Evolutionary conservation across 2,329 filamentous ascomycete genomes (phyloP), one percentile per base, ranked within the genome.

Genomic region (Ophiosphaerella herpotricha): DNA sequence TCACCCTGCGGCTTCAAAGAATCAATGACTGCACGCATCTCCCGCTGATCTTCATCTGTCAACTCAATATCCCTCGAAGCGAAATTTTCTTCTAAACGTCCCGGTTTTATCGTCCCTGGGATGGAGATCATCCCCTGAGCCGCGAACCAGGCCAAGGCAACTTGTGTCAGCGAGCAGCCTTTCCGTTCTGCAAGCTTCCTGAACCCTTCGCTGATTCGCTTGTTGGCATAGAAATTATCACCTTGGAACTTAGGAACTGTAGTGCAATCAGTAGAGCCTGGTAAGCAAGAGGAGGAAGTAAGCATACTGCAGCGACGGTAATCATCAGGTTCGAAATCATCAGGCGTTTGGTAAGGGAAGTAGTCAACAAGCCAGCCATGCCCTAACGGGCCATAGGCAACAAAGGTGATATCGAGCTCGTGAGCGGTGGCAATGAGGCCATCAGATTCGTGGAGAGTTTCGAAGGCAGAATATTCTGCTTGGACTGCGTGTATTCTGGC

Each of bases 111-210:
- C 26, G 65, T 68, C 3, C 81, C 81, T 0, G 80, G 80, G 47
- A 82, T 87, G 0, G 85, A 81, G 59, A 89, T 78, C 72, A 58
- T 67, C 2, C 76, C 64, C 41, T 72, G 70, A 3, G 52, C 39
- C 29, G 62, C 40, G 3, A 72, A 52, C 67, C 68, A 73, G 1
- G 67, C 68, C 2, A 72, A 46, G 0, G 82, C 79, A 32, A 89
- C 64, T 64, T 89, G 85, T 0, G 77, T 76, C 0, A 81, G 58
- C 0, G 85, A 85, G 46, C 74, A 78, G 1, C 74, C 77, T 67
- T 86, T 85, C 49, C 58, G 53, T 18, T 46, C 36, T 2, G 70
- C 69, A 6, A 73, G 29, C 35, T 54, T 55, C 46, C 58, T 57
- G 5, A 72, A 50, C 23, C 58, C 42, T 14, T 66, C 57, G 1